Conservation (phyloP, 768 basidiomycete genomes). For the Mycena rosella region DNA sequence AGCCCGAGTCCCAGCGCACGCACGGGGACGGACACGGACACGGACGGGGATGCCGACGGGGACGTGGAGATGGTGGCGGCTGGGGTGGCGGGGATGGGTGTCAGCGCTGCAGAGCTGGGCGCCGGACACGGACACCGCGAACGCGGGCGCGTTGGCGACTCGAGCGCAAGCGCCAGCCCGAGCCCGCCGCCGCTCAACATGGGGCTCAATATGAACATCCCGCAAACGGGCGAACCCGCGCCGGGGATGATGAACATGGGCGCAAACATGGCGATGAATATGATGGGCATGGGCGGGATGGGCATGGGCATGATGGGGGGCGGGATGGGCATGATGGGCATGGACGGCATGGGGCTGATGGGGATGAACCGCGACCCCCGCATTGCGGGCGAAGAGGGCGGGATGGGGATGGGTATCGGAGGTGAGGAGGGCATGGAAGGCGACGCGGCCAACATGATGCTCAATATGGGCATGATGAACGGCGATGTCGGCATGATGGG, state of each 20-base stretch:
- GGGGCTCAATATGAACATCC: conserved; percentile 31
- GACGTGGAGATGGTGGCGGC: conserved; percentile 59
- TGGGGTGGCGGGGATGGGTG: conserved; percentile 27
- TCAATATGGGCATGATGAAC: conserved; percentile 39
- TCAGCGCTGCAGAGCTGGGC: conserved; percentile 7
- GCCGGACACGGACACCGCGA: conserved; percentile 3
- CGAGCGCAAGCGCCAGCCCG: conserved; percentile 36
- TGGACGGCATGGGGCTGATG: conserved; percentile 23
- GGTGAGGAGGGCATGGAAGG: conserved; percentile 32
- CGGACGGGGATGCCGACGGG: conserved; percentile 75
- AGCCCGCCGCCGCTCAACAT: conserved; percentile 36
- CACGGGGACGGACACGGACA: conserved; percentile 85
- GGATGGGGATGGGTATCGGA: conserved; percentile 37
- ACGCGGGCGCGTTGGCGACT: conserved; percentile 27
- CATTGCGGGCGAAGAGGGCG: conserved; percentile 15
- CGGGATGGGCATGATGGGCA: conserved; percentile 26
- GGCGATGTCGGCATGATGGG: conserved; percentile 25
- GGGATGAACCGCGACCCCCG: conserved; percentile 16
- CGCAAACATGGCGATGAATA: conserved; percentile 29
- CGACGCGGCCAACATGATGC: conserved; percentile 32
- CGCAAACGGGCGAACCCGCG: conserved; percentile 15
- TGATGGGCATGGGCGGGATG: conserved; percentile 13
- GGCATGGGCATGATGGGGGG: conserved; percentile 21
- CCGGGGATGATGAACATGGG: conserved; percentile 10
- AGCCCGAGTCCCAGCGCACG: conserved; percentile 57